These are phyloP conservation scores for Tylopilus plumbeoviolaceoides DNA, from an alignment of 768 basidiomycete species.

Conservation along the genomic window DNA sequence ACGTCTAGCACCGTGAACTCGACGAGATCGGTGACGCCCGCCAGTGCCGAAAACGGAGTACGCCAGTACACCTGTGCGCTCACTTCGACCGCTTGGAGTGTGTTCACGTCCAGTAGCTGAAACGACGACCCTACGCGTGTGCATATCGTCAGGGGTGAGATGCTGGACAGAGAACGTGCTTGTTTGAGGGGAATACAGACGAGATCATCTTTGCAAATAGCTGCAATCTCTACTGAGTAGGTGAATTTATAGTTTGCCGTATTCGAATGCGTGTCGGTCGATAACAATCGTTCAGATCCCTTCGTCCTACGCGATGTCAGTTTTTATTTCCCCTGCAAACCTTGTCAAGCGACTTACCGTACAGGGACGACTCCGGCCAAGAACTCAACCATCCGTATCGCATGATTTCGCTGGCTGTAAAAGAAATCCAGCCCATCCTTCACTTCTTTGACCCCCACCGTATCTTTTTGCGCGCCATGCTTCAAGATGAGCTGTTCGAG, in stretches of 20 bases:
- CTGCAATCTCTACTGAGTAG: constrained; percentile 95
- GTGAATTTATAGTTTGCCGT: constrained; percentile 98
- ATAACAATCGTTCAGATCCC: constrained; percentile 90
- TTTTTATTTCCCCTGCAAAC: background rate
- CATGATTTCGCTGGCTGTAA: constrained; percentile 86
- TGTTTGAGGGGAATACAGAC: constrained; percentile 84
- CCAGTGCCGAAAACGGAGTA: constrained; percentile 81
- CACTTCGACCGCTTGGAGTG: constrained; percentile 81
- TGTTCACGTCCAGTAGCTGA: constrained; percentile 86
- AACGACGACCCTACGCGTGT: constrained; percentile 88
- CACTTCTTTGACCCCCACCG: constrained; percentile 88
- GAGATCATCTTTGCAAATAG: constrained; percentile 97
- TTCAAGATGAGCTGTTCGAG: constrained; percentile 97
- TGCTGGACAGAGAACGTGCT: constrained; percentile 81
- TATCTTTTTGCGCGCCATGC: constrained; percentile 95
- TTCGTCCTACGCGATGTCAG: constrained; percentile 60
- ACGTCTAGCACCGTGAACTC: constrained; percentile 96
- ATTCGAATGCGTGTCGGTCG: constrained; percentile 84
- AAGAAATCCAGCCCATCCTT: constrained; percentile 97
- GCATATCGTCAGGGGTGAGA: constrained; percentile 83
- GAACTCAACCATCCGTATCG: constrained; percentile 96
- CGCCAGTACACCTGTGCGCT: constrained; percentile 84
- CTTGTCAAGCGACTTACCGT: constrained; percentile 48
- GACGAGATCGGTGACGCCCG: constrained; percentile 77
- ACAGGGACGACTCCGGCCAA: constrained; percentile 82